Evolutionary conservation across 257 asterid genomes (phyloP), one percentile per base, ranked within the genome.

Genomic region (Penstemon eatonii): DNA sequence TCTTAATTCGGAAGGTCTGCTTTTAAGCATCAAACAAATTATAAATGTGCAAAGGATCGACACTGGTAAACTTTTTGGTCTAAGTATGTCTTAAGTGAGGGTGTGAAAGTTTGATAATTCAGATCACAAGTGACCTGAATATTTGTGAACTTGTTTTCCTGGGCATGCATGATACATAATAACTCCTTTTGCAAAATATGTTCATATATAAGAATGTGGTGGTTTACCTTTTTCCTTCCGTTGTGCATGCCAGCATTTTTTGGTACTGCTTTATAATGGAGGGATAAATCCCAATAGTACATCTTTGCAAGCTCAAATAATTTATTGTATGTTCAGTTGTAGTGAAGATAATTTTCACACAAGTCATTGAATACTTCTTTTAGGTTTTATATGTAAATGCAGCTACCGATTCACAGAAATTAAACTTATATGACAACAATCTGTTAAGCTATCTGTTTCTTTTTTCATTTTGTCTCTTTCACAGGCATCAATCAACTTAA

Each of bases 111-210:
- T 66, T 33, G 66, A 25, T 13, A 2, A 38, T 50, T 56, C 45
- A 39, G 33, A 25, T 25, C 18, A 52, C 39, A 25, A 6, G 19
- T 4, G 8, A 71, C 51, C 61, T 38, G 66, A 67, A 6, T 51
- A 6, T 7, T 38, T 10, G 10, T 53, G 60, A 25, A 7, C 53
- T 36, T 60, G n/a, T 76, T 63, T 69, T 40, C 12, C 8, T n/a
- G 60, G 51, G 6, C 25, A 47, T 53, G 60, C 68, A 44, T 69
- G 61, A 38, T 54, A 6, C 60, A 49, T 9, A 56, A 41, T 45
- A 25, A 63, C 44, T 66, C 8, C 50, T 33, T 71, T 54, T 4
- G 62, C 15, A 49, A 61, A 51, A 33, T 67, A 51, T 53, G 60
- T 1, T 25, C 33, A 25, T 25, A 25, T 25, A 25, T 54, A 50